Base-by-base conservation (phyloP, 176 grass and related monocot species). In the Luzula sylvatica region DNA sequence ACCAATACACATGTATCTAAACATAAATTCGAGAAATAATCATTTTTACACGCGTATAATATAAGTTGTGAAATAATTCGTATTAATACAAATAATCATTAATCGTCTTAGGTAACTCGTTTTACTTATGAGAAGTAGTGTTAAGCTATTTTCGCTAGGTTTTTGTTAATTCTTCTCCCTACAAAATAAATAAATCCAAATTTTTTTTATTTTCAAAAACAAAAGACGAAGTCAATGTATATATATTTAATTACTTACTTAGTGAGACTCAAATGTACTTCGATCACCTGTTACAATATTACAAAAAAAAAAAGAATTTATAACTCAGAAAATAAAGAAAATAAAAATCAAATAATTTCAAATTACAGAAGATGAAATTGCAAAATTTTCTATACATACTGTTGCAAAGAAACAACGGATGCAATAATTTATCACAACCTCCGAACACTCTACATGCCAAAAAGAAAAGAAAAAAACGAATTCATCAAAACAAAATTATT, bases 41-140 rank as follows among this genome's bases (percentile, higher is more conserved):
- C 2, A 55, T 18, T 4, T 16, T 11, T 30, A 21, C 6, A 23
- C 20, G 23, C 40, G 40, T 42, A 18, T 42, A 39, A 21, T 35
- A 9, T 4, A 24, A 17, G 30, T 26, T 41, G 48, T 13, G 15
- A 26, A 29, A 70, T 8, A 49, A 20, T 15, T 38, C 11, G 69
- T 28, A 14, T 17, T 38, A 8, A 25, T 61, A 11, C 4, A 18
- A 4, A 9, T 26, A 54, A 40, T 58, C 21, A 9, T 19, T 18
- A 39, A 61, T 8, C 17, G 85, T 84, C 92, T 83, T 87, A 75
- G 46, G 26, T 66, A 68, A 98, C 81, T 23, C 72, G 67, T 23
- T 82, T 74, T 65, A 49, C 77, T 82, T 98, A 84, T 67, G 78
- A 98, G 32, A 79, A 96, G 68, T 90, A 98, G 50, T 98, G 92